Base-by-base conservation (phyloP, 768 basidiomycete genomes). In the Cystobasidium ongulense region DNA sequence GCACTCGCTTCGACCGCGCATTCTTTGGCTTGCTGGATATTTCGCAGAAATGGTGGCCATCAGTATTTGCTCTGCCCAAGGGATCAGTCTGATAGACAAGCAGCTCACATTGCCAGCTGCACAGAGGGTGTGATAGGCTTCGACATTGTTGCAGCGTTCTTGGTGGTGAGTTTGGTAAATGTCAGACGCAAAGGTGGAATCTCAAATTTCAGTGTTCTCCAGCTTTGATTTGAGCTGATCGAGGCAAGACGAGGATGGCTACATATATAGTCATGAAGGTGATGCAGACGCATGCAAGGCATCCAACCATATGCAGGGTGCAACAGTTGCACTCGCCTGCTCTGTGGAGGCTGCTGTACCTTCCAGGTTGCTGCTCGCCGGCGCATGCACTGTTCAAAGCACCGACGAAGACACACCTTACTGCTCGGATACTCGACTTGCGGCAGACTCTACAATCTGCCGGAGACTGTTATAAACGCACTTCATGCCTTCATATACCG, bases 1-100 rank as follows among this genome's bases (percentile, higher is more conserved):
- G 78, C 0, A 86, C 94, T 74, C 96, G 86, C 82, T 98, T 99
- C 17, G 90, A 90, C 39, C 95, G 87, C 5, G 96, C 94, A 85
- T 95, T 97, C 84, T 90, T 91, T 25, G 96, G 92, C 84, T 95
- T 97, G 79, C 88, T 89, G 74, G 11, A 64, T 33, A 17, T 27
- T 11, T n/a, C 15, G 7, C 15, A 41, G 18, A 25, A 38, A 23
- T 36, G 35, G 50, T 67, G 39, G 46, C 39, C 27, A 39, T 50
- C n/a, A 67, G 21, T 52, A 21, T 35, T 59, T 59, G 57, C 57
- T 8, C 4, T 39, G 7, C 39, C 53, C 29, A 4, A 15, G 29
- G 23, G 21, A 13, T 66, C 17, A 15, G 17, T 23, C 36, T 17
- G 25, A 11, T 23, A 27, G 10, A n/a, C 23, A 13, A 11, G 23